phyloP scores from a whole-genome alignment of 2,329 filamentous ascomycete species.

The Curvularia hawaiiensis region DNA sequence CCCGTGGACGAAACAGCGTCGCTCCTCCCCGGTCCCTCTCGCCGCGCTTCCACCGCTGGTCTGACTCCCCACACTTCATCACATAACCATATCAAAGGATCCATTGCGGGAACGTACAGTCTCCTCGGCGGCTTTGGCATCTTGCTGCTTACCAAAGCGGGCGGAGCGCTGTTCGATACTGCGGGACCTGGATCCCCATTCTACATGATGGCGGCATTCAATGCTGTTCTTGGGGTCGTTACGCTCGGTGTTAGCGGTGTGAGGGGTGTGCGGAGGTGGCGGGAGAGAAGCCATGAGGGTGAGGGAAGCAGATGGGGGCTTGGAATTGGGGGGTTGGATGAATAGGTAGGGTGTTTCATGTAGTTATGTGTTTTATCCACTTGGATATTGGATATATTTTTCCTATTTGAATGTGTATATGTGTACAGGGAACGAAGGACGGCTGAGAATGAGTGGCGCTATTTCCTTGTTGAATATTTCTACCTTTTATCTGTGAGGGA shows the following conservation, averaged over 20 bases:
- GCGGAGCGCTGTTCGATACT: slow-evolving; percentile 83
- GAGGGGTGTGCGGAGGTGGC: slow-evolving; percentile 13
- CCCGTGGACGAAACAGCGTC: slow-evolving; percentile 38
- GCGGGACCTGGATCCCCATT: slow-evolving; percentile 80
- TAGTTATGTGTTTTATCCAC: neutral
- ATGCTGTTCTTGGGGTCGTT: slow-evolving; percentile 69
- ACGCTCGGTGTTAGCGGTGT: slow-evolving; percentile 24
- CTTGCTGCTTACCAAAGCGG: slow-evolving; percentile 86
- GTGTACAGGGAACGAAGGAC: neutral
- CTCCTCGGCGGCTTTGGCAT: slow-evolving; percentile 90
- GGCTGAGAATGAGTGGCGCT: neutral
- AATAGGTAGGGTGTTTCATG: neutral
- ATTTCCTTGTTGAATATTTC: neutral
- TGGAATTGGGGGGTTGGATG: neutral
- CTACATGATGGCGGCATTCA: slow-evolving; percentile 92
- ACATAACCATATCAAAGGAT: slow-evolving; percentile 77
- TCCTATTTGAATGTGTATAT: too few species aligned
- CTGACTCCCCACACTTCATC: slow-evolving; percentile 13
- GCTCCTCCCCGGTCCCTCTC: slow-evolving; percentile 24
- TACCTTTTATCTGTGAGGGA: neutral
- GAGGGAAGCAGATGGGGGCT: neutral
- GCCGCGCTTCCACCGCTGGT: neutral
- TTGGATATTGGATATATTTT: neutral
- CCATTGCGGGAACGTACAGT: slow-evolving; percentile 92
- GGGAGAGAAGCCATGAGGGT: neutral